Base-by-base conservation (phyloP, 805 yeast genomes). In the Saccharomycopsis schoenii region DNA sequence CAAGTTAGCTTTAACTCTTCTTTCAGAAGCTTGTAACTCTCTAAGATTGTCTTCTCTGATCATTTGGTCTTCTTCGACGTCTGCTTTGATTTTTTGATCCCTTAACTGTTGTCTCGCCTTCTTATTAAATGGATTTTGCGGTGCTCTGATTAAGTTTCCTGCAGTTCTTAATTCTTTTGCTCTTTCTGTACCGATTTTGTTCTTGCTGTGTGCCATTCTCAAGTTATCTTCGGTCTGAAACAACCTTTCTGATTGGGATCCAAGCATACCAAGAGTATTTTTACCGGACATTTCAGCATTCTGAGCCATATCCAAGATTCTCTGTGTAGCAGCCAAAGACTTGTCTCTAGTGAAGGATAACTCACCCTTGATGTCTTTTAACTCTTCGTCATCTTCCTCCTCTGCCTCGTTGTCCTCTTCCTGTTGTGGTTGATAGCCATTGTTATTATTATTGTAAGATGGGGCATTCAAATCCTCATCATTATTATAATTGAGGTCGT, bases 261-360 rank as follows among this genome's bases (percentile, higher is more conserved):
- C 99, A 57, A 94, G 79, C 83, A 89, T 83, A 36, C 97, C 97
- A 64, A 93, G 73, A 0, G 97, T 87, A 70, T 93, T 92, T 64
- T 85, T 77, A 42, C 90, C 93, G 5, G 86, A 77, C 63, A 80
- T 81, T 68, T 86, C 90, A 1, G 92, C 91, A 61, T 85, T 86
- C 61, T 82, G 80, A 1, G 89, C 86, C 76, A 83, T 78, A 59
- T 80, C 80, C 39, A 94, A 74, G 0, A 96, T 91, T 68, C 90
- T 90, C 69, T 96, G 81, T 0, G 97, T 88, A 47, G 92, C 84
- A 15, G 89, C 85, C 11, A 91, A 83, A 1, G 97, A 86, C 67
- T 90, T 94, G 68, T 89, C 93, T 71, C 93, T 92, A 42, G 89
- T 84, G 68, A 87, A 90, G 61, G 89, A 77, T 63, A 88, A 86